Base-by-base conservation (phyloP, 768 basidiomycete genomes). In the Hirschioporus abietinus region DNA sequence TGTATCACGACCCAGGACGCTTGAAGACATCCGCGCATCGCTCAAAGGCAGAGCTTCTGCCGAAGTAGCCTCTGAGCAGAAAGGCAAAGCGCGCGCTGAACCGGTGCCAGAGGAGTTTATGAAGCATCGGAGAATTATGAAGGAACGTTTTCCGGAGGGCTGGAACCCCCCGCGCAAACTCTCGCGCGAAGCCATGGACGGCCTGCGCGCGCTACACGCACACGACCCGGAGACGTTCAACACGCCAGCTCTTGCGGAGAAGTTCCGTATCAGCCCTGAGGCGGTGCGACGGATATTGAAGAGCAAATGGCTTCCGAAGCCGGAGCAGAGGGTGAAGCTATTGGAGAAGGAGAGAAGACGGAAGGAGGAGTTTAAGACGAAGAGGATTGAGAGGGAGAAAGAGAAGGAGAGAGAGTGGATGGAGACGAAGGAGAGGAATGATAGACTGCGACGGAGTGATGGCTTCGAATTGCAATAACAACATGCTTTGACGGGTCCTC, bases 141-240 rank as follows among this genome's bases (percentile, higher is more conserved):
- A 81, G 65, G 78, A 83, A 68, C 71, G 75, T 3, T 90, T 89
- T 72, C 89, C 88, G 27, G 75, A 78, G 10, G 88, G 88, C 60
- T 95, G 93, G 93, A 79, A 81, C 63, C 93, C 93, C 26, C 89
- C 89, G 66, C 88, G 86, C 71, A 92, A 92, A 74, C 74, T 95
- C 64, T 91, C 91, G 17, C 84, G 90, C 65, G 88, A 91, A 71
- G 92, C 92, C 36, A 95, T 95, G 92, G 88, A 89, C 69, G 87
- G 88, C 18, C 76, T 95, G 67, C 85, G 90, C 52, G 81, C 85
- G 60, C 80, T 95, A 66, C 84, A 93, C 73, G 76, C 77, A 57
- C 74, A 86, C 60, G 87, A 94, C 72, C 86, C 88, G 8, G 80
- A 79, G 62, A 83, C 77, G 61, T 93, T 89, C 77, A 83, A 81